phyloP scores from a whole-genome alignment of 2,329 filamentous ascomycete species.

The Phialophora verrucosa region DNA sequence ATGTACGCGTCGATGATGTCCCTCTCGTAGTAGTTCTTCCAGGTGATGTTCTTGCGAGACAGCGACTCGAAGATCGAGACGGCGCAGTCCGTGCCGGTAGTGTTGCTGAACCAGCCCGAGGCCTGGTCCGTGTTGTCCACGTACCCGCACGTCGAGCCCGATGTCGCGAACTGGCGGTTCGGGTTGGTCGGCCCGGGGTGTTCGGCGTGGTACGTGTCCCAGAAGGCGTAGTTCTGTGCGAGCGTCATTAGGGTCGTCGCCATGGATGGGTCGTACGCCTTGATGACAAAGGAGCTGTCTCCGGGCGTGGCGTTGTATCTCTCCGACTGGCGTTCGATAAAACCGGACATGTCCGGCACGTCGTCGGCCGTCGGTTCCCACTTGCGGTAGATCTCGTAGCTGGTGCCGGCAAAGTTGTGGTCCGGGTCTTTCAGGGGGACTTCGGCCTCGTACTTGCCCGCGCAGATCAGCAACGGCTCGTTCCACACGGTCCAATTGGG shows the following conservation, averaged over 20 bases:
- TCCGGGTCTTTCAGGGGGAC: conserved; percentile 30
- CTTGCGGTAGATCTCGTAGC: conserved; percentile 35
- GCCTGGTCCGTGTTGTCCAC: conserved; percentile 31
- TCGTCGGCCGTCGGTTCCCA: conserved; percentile 29
- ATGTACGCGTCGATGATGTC: conserved; percentile 32
- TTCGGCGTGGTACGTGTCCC: conserved; percentile 30
- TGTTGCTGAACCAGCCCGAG: conserved; percentile 30
- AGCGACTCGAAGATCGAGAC: conserved; percentile 30
- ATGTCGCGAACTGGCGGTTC: conserved; percentile 29
- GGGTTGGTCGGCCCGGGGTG: conserved; percentile 32
- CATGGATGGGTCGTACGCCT: conserved; percentile 28
- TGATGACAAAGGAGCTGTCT: conserved; percentile 33
- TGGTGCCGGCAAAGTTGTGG: conserved; percentile 32
- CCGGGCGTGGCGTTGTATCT: conserved; percentile 31
- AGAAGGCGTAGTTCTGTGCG: conserved; percentile 33
- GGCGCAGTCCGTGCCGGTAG: conserved; percentile 24
- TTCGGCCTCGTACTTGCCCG: conserved; percentile 27
- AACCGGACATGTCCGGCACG: conserved; percentile 31
- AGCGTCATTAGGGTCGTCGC: conserved; percentile 19
- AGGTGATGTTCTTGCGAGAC: conserved; percentile 30
- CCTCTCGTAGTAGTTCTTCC: conserved; percentile 35
- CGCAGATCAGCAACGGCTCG: conserved; percentile 32
- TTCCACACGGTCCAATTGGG: conserved; percentile 34
- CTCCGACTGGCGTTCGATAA: conserved; percentile 33
- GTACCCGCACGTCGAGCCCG: conserved; percentile 27